Percentiles rank a stretch among this genome's conserved stretches.
Conservation (phyloP, 306 rosid genomes). For the Castanea sativa region DNA sequence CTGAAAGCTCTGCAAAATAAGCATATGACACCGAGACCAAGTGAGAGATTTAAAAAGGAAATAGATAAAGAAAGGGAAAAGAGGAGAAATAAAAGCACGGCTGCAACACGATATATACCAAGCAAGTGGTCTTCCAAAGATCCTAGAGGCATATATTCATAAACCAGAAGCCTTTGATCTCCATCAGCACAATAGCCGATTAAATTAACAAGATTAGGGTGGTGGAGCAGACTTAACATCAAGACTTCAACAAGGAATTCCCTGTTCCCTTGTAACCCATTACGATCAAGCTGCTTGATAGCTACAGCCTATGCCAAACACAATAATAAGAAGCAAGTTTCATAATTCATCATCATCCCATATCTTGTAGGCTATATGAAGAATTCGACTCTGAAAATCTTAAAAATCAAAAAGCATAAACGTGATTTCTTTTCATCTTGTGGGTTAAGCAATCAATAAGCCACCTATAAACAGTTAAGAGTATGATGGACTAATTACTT, state of each 20-base stretch:
- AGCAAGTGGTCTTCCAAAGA: conserved; percentile 90
- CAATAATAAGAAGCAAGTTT: conserved; percentile 16
- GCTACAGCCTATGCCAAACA: conserved; percentile 68
- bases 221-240: conserved; percentile 94
- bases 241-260: conserved; percentile 92
- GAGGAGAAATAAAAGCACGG: background rate
- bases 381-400: background rate
- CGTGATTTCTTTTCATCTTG: background rate
- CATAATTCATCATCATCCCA: conserved; percentile 9
- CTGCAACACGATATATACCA: conserved; percentile 40
- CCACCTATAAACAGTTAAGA: no score
- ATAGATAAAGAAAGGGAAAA: background rate
- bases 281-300: conserved; percentile 88
- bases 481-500: background rate
- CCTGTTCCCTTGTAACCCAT: conserved; percentile 93
- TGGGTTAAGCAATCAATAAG: background rate
- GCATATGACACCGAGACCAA: conserved; percentile 15
- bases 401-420: background rate
- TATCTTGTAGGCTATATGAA: background rate
- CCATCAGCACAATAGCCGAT: conserved; percentile 97
- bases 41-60: background rate
- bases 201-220: conserved; percentile 86
- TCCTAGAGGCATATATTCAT: conserved; percentile 90
- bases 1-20: conserved; percentile 62
- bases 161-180: conserved; percentile 95